Base-by-base conservation (phyloP, 2,329 filamentous ascomycete species). In the Dendryphion nanum region DNA sequence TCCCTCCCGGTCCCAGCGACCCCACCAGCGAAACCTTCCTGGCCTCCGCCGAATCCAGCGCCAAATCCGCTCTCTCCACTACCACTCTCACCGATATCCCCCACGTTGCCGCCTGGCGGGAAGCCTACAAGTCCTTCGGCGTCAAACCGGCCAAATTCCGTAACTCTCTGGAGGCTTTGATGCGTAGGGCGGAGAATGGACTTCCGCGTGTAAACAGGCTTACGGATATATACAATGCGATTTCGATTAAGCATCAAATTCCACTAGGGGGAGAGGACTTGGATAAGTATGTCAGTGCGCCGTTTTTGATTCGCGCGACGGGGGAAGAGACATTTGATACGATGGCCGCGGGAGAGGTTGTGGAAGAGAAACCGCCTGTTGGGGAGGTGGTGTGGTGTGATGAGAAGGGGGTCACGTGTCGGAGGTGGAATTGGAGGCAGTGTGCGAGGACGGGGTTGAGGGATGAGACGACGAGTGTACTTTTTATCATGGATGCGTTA, bases 371-470 rank as follows among this genome's bases (percentile, higher is more conserved):
- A 18, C 52, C 58, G 2, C 50, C 51, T 8, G 38, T 38, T 1
- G 67, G 66, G 1, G 67, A 69, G 42, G 63, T 61, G 1, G 57
- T 68, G 7, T 68, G 65, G 67, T 67, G 64, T 39, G 67, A 69
- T 37, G 48, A 59, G 8, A 49, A 38, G 1, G 64, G 64, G 0
- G 55, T 69, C 7, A 69, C 66, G 12, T 69, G 65, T 37, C 55
- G 66, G 6, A 38, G 61, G 5, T 69, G 63, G 66, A 68, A 68
- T 44, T 69, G 67, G 65, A 44, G 66, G 17, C 66, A 68, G 42
- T 60, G 64, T 17, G 51, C 59, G 1, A 41, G 65, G 17, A 69
- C 66, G 3, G 62, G 56, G 3, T 44, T 69, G 37, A 55, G 40
- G 12, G 60, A 67, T 37, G 44, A 51, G 3, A 68, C 61, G 4